Evolutionary conservation across 495 filamentous ascomycete genomes (phyloP), one percentile per base, ranked within the genome.

Genomic region (Trichoderma asperelloides): DNA sequence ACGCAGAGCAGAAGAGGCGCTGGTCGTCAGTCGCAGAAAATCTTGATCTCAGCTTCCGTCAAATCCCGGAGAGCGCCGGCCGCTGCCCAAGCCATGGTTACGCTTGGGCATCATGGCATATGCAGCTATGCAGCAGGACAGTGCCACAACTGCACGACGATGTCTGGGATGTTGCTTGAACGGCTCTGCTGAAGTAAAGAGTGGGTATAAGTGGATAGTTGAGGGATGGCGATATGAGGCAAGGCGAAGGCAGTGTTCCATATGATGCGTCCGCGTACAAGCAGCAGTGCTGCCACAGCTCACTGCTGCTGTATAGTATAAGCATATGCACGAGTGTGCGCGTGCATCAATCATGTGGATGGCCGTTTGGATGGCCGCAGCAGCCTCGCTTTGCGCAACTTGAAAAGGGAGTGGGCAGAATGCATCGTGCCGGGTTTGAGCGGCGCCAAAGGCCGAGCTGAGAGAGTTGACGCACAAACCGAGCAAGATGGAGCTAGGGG

Each of bases 41-140:
- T 55, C 49, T 25, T 55, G 49, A 55, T 55, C 49, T 55, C 49
- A 60, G 11, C 30, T 25, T 51, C 55, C 55, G 55, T 60, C 55
- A 60, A 60, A 16, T 60, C 55, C 27, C 55, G 55, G 55, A 16
- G 55, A 55, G 49, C 16, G n/a, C 43, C 49, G 21, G 8, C 49
- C 49, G 55, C 55, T 60, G 55, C 55, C 55, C 55, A 60, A 47
- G 55, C 55, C 23, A 28, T 60, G 55, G 55, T 60, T 13, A 60
- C 55, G 23, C n/a, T 60, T 60, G 55, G 55, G 55, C 55, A 60
- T 60, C 55, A 60, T 60, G 55, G 55, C 55, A 60, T 60, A 60
- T 60, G 27, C 23, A 60, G 27, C 23, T 11, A 9, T 15, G 8
- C 16, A n/a, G 21, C 18, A 16, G 15, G 47, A n/a, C n/a, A 3